A percentile compares a stretch with the other conserved stretches of the same genome.
phyloP scores from a whole-genome alignment of 768 basidiomycete species.

The Floccularia luteovirens region DNA sequence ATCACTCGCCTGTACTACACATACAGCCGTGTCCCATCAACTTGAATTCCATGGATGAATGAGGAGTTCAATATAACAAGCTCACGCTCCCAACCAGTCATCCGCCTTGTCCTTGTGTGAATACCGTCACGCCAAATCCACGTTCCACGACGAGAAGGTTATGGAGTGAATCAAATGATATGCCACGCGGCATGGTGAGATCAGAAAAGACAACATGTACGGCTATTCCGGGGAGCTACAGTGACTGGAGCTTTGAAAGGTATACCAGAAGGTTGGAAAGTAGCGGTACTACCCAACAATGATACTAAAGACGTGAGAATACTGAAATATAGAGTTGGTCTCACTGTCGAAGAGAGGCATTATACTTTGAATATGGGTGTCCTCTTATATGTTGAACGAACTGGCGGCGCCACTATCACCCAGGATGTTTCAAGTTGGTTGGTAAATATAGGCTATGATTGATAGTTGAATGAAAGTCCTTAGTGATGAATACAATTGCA shows the following conservation, averaged over 20 bases:
- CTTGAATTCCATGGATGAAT: slow-evolving; percentile 35
- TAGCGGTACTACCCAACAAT: too few species aligned
- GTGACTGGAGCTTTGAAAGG: slow-evolving; percentile 27
- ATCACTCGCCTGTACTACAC: slow-evolving; percentile 28
- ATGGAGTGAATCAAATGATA: slow-evolving; percentile 25
- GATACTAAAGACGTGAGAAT: too few species aligned
- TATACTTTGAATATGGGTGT: too few species aligned
- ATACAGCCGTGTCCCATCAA: slow-evolving; percentile 25
- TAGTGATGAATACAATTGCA: too few species aligned
- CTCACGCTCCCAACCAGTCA: slow-evolving; percentile 26
- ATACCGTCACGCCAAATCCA: slow-evolving; percentile 32
- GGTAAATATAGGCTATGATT: too few species aligned
- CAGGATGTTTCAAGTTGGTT: too few species aligned
- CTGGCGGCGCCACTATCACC: too few species aligned
- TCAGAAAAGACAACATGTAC: slow-evolving; percentile 31
- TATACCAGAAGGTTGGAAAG: slow-evolving; percentile 21
- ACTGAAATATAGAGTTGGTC: too few species aligned
- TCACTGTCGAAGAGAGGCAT: too few species aligned
- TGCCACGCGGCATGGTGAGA: slow-evolving; percentile 32
- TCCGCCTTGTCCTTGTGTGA: slow-evolving; percentile 15
- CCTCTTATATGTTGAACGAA: too few species aligned
- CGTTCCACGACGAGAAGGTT: slow-evolving; percentile 37
- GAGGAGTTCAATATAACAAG: slow-evolving; percentile 25
- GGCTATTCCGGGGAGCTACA: slow-evolving; percentile 22
- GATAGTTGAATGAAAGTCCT: too few species aligned